Evolutionary conservation across 208 protist species (phyloP).

Genomic region (Tritrichomonas musculus): DNA sequence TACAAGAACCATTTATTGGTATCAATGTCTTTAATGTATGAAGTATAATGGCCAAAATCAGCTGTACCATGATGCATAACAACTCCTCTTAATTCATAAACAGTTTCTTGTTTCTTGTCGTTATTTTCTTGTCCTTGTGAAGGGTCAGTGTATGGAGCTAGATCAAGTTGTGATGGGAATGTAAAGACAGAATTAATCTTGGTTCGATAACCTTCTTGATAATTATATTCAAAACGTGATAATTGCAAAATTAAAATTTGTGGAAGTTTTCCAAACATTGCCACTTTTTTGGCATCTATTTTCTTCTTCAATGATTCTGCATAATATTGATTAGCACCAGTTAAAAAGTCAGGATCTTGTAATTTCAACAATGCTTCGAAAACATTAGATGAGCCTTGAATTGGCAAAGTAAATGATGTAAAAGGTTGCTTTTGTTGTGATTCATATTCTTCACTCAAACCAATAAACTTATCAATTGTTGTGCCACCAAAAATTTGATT

Average conservation of each 20-base stretch:
- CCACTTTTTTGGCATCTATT: background rate
- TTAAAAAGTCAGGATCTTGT: background rate
- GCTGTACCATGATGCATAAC: constrained; percentile 59
- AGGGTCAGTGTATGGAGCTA: background rate
- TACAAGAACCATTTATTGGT: background rate
- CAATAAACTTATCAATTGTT: background rate
- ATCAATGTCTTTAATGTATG: constrained; percentile 54
- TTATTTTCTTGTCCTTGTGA: too few species aligned
- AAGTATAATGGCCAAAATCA: constrained; percentile 63
- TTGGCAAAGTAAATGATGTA: background rate
- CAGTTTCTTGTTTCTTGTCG: background rate
- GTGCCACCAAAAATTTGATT: background rate
- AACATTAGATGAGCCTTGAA: background rate
- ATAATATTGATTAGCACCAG: background rate
- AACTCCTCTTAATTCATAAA: constrained; percentile 56
- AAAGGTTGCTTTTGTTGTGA: background rate
- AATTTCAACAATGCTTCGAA: background rate
- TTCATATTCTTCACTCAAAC: background rate
- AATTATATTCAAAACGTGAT: background rate
- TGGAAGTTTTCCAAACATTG: background rate
- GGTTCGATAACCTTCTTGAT: background rate
- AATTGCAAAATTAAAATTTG: background rate
- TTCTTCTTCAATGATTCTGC: background rate
- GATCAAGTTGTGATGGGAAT: background rate
- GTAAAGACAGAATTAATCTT: background rate